A percentile compares a stretch with the other conserved stretches of the same genome.
These are phyloP conservation scores for Nepenthes mirabilis DNA, from an alignment of 148 eudicot genomes.

Conservation along the genomic window DNA sequence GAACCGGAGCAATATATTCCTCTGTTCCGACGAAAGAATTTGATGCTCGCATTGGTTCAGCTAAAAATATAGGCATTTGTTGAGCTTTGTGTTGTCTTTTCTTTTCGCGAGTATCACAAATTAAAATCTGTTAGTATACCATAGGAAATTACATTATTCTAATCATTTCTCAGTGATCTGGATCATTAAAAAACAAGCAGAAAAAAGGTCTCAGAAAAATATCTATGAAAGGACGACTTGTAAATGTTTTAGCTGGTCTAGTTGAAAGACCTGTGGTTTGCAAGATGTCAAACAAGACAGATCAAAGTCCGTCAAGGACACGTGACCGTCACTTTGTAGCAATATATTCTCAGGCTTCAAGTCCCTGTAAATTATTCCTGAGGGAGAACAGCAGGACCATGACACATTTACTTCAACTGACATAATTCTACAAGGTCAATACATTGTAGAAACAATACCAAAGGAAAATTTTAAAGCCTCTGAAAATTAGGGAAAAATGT, in stretches of 20 bases:
- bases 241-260: background rate
- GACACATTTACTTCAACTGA: background rate
- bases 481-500: background rate
- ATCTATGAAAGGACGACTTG: no score
- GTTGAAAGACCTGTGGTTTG: conserved; percentile 69
- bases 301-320: conserved; percentile 92
- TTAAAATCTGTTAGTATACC: conserved; percentile 36
- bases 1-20: conserved; percentile 98
- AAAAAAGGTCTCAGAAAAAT: no score
- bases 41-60: conserved; percentile 96
- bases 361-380: conserved; percentile 93
- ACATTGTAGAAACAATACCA: no score
- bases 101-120: conserved; percentile 54
- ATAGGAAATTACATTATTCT: no score
- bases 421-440: no score
- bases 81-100: conserved; percentile 53
- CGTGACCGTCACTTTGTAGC: conserved; percentile 71
- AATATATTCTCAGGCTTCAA: conserved; percentile 94
- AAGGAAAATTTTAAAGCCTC: no score
- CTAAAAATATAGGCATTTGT: conserved; percentile 76
- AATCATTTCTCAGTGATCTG: no score
- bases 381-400: background rate
- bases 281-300: conserved; percentile 95
- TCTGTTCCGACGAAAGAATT: conserved; percentile 99
- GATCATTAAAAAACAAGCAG: no score